Conservation (phyloP, 345 rosid species). For the Aethionema arabicum region DNA sequence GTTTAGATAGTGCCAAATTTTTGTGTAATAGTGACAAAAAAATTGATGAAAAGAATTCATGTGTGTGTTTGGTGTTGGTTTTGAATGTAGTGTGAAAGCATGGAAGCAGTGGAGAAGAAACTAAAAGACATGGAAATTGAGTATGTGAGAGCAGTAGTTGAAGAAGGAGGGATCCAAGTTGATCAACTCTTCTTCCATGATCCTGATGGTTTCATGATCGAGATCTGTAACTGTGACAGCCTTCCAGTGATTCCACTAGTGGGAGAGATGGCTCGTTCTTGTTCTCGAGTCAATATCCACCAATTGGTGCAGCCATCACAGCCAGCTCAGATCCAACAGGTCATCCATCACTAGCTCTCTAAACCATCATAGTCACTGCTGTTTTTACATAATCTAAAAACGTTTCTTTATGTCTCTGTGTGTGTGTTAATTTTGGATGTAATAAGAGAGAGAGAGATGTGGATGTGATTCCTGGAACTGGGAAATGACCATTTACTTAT, state of each 20-base stretch:
- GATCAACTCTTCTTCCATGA: constrained; percentile 94
- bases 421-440: constrained; percentile 17
- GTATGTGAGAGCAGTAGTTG: constrained; percentile 56
- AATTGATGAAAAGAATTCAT: too few species aligned
- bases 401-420: constrained; percentile 8
- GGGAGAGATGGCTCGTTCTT: constrained; percentile 52
- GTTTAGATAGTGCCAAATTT: too few species aligned
- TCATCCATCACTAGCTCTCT: constrained; percentile 27
- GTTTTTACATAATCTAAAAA: neutral
- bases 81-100: constrained; percentile 68
- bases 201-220: constrained; percentile 91
- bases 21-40: too few species aligned
- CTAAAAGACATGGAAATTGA: constrained; percentile 62
- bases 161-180: constrained; percentile 80
- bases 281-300: constrained; percentile 50
- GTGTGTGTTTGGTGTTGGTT: neutral
- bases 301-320: constrained; percentile 24
- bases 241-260: constrained; percentile 72
- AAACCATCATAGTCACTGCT: neutral
- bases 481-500: constrained; percentile 24
- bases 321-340: constrained; percentile 38
- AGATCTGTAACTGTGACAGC: constrained; percentile 83
- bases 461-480: constrained; percentile 14
- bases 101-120: constrained; percentile 76
- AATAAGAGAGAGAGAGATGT: constrained; percentile 24